Conservation (phyloP, 345 rosid species). For the Gynandropsis gynandra region DNA sequence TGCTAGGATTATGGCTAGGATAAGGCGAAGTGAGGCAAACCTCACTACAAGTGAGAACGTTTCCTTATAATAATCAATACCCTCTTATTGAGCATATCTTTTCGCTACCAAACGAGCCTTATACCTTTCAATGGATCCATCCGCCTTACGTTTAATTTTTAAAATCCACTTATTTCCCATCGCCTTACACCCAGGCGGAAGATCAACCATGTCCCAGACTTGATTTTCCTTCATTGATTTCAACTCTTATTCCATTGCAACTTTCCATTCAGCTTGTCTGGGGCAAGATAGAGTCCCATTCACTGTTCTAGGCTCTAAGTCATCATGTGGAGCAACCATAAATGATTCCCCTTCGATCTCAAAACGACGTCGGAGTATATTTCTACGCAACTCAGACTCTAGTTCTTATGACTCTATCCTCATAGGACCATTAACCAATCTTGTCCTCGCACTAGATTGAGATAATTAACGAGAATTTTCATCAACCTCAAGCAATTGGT, state of each 20-base stretch:
- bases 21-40: too few species aligned
- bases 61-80: too few species aligned
- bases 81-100: too few species aligned
- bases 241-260: background rate
- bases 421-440: background rate
- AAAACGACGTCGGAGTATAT: too few species aligned
- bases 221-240: background rate
- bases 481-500: background rate
- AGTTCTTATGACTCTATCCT: background rate
- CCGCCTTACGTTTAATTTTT: conserved; percentile 2
- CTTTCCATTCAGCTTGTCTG: too few species aligned
- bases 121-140: background rate
- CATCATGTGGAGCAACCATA: too few species aligned
- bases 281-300: too few species aligned
- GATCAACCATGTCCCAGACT: background rate
- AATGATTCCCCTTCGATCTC: too few species aligned
- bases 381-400: too few species aligned
- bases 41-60: too few species aligned
- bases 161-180: conserved; percentile 5
- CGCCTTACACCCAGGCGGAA: background rate
- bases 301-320: too few species aligned
- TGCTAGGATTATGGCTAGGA: too few species aligned
- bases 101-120: background rate
- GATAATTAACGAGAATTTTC: background rate
- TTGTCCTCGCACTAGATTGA: background rate